Percentiles rank a stretch among this genome's conserved stretches.
Conservation (phyloP, 2,329 filamentous ascomycete genomes). For the Fusarium lyarnte region DNA sequence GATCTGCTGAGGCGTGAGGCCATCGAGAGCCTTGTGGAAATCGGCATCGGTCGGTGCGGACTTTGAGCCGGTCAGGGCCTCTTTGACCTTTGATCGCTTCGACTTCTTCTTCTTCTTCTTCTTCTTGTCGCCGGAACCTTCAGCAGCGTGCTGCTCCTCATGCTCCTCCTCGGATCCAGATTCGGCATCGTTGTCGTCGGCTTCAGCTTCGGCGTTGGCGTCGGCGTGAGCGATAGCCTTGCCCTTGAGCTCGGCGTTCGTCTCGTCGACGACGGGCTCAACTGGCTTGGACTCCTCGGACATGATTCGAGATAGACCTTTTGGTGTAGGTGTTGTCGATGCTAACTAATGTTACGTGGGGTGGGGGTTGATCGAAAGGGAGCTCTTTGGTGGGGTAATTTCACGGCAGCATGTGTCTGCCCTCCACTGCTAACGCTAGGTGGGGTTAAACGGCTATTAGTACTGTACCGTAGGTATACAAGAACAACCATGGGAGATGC, state of each 20-base stretch:
- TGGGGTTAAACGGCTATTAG: background rate
- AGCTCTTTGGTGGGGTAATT: conserved; percentile 43
- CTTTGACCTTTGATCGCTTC: conserved; percentile 70
- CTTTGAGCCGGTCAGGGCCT: conserved; percentile 51
- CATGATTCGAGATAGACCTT: conserved; percentile 46
- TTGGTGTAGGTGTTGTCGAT: conserved; percentile 28
- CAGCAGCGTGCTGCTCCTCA: conserved; percentile 52
- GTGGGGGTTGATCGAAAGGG: conserved; percentile 21
- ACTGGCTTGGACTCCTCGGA: conserved; percentile 71
- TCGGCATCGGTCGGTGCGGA: conserved; percentile 49
- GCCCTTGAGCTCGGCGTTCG: conserved; percentile 58
- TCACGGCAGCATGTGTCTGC: conserved; percentile 23
- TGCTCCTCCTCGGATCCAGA: conserved; percentile 55
- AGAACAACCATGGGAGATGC: background rate
- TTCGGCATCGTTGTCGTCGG: conserved; percentile 57
- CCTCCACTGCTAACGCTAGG: background rate
- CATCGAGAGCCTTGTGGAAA: conserved; percentile 62
- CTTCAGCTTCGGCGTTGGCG: conserved; percentile 57
- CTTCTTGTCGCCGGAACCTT: conserved; percentile 47
- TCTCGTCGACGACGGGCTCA: conserved; percentile 62
- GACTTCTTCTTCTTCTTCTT: conserved; percentile 74
- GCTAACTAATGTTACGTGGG: conserved; percentile 18
- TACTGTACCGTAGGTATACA: background rate
- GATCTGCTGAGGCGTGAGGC: conserved; percentile 66
- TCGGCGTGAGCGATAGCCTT: conserved; percentile 52